Base-by-base conservation (phyloP, 148 eudicot species). In the Rhododendron griersonianum region DNA sequence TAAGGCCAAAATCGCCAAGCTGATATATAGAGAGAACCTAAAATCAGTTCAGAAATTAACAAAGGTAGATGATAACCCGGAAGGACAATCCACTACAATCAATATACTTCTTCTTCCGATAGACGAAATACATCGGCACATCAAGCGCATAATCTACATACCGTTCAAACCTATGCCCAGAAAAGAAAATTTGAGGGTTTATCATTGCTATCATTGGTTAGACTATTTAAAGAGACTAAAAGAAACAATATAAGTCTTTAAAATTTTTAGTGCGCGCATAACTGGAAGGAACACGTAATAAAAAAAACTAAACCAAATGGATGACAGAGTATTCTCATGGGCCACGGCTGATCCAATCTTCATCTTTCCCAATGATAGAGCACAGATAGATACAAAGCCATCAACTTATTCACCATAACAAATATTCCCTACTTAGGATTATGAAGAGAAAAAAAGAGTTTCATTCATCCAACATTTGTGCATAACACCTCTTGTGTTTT, bases 121-220 rank as follows among this genome's bases (percentile, higher is more conserved):
- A 94, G 81, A 93, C 98, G 80, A 95, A 95, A 90, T 95, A 97
- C 99, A 97, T 97, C 47, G 99, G 98, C 81, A 97, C 98, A 87
- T 97, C 95, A 48, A 96, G 94, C 47, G 98, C 99, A 93, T 95
- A 97, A 85, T 97, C 98, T 57, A 97, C 99, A 87, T 97, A 95
- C 83, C 85, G 94, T 91, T 97, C 98, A 88, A 97, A 97, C 89
- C 99, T 97, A 91, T 85, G 89, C 53, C 63, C 83, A 47, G 41
- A 87, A 19, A 55, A 41, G 45, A 41, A 59, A 83, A 61, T 44
- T 15, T 35, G 39, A 80, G 57, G 83, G 78, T 82, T 57, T 82
- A 76, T 30, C 48, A 88, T 78, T 78, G 53, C 16, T 76, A 73
- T 50, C 33, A 65, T 84, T 47, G 18, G 63, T 48, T 13, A 45